A percentile compares a stretch with the other conserved stretches of the same genome.
Evolutionary conservation across 805 yeast genomes (phyloP).

Genomic region (Pichia occidentalis): DNA sequence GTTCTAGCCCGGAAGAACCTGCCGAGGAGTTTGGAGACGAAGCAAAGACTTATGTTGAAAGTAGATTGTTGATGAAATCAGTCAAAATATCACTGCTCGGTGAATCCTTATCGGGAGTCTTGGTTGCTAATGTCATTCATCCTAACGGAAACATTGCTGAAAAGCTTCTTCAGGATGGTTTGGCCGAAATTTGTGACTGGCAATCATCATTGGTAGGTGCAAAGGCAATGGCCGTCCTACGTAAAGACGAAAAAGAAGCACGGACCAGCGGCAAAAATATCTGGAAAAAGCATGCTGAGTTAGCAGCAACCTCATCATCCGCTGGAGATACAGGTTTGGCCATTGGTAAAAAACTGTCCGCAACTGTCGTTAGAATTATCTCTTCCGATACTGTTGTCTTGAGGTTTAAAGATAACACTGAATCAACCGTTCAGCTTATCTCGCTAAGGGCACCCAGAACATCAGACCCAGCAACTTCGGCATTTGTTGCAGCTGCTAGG

Average conservation of each 20-base stretch:
- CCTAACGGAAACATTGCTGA: conserved; percentile 76
- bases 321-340: conserved; percentile 26
- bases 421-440: conserved; percentile 64
- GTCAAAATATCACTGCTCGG: conserved; percentile 56
- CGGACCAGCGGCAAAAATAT: conserved; percentile 47
- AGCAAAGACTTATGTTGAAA: conserved; percentile 58
- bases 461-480: conserved; percentile 48
- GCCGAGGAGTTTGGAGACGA: conserved; percentile 59
- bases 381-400: conserved; percentile 63
- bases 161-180: conserved; percentile 58
- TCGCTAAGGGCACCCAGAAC: conserved; percentile 71
- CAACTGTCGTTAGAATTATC: conserved; percentile 52
- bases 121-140: conserved; percentile 53
- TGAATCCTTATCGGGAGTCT: conserved; percentile 52
- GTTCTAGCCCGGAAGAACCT: conserved; percentile 40
- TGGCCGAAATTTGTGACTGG: conserved; percentile 75
- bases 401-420: conserved; percentile 43
- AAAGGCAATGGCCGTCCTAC: conserved; percentile 49
- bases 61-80: conserved; percentile 54
- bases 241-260: conserved; percentile 62
- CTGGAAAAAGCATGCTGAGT: conserved; percentile 37
- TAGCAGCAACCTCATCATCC: conserved; percentile 17
- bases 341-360: conserved; percentile 47
- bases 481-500: conserved; percentile 57
- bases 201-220: conserved; percentile 68